Conservation (phyloP, 2,329 filamentous ascomycete genomes). For the Pseudovirgaria hyperparasitica region DNA sequence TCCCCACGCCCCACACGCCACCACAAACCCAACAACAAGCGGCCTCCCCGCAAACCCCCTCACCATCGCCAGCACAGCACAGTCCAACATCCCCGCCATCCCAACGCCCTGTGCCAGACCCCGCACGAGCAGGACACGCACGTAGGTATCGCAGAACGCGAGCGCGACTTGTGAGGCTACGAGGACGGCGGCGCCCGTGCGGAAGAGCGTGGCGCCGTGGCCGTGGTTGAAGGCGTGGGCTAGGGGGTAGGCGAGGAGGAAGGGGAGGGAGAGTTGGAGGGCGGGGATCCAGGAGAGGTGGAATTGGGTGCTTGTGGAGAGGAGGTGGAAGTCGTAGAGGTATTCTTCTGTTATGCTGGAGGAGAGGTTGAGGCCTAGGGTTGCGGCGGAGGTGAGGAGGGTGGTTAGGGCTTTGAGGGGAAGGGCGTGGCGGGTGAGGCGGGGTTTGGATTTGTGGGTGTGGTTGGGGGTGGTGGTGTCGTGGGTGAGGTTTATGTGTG, state of each 20-base stretch:
- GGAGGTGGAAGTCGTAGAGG: slow-evolving; percentile 8
- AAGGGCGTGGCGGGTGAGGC: slow-evolving; percentile 2
- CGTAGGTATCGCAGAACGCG: slow-evolving; percentile 3
- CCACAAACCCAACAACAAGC: slow-evolving; percentile 6
- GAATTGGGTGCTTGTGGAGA: slow-evolving; percentile 3
- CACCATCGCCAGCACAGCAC: background rate
- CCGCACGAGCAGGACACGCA: slow-evolving; percentile 1
- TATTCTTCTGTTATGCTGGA: slow-evolving; percentile 12
- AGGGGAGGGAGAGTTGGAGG: slow-evolving; percentile 9
- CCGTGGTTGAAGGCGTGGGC: slow-evolving; percentile 5
- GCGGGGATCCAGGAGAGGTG: slow-evolving; percentile 6
- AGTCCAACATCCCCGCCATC: background rate
- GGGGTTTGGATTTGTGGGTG: slow-evolving; percentile 1
- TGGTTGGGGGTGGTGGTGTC: too few species aligned
- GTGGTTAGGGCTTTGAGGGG: slow-evolving; percentile 12
- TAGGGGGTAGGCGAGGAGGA: slow-evolving; percentile 3
- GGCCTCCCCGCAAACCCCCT: slow-evolving; percentile 8
- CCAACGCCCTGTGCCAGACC: background rate
- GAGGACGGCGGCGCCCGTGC: background rate
- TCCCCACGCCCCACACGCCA: slow-evolving; percentile 5
- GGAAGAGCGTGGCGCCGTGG: background rate
- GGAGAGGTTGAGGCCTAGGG: slow-evolving; percentile 14
- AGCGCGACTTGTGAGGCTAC: slow-evolving; percentile 3
- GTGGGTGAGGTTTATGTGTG: slow-evolving; percentile 1
- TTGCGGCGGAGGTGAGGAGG: slow-evolving; percentile 13